A percentile compares a stretch with the other conserved stretches of the same genome.
These are phyloP conservation scores for Blastobotrys elegans DNA, from an alignment of 1,139 yeast genomes.

Conservation along the genomic window DNA sequence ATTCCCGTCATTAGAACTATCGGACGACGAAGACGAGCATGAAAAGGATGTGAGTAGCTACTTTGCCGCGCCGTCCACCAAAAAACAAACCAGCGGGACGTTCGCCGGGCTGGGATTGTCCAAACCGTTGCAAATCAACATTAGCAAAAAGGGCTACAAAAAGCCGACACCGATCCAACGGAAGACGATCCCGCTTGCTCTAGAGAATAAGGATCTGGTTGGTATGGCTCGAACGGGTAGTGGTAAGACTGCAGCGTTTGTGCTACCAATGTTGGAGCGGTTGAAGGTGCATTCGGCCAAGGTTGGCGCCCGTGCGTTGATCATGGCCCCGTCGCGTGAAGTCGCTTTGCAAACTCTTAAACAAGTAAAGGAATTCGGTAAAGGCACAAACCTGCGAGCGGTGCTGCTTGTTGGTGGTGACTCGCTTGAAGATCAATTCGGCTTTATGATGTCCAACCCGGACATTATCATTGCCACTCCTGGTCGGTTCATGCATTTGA, in stretches of 20 bases:
- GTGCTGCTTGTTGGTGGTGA: conserved; percentile 94
- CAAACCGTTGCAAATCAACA: conserved; percentile 61
- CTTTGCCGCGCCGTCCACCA: conserved; percentile 55
- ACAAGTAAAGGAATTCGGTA: conserved; percentile 82
- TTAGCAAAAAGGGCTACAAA: conserved; percentile 78
- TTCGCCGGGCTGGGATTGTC: conserved; percentile 90
- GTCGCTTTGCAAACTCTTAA: conserved; percentile 88
- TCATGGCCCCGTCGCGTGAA: conserved; percentile 90
- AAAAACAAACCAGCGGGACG: conserved; percentile 55
- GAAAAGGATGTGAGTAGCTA: conserved; percentile 41
- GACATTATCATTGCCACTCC: conserved; percentile 97
- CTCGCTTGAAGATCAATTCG: conserved; percentile 90
- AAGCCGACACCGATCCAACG: conserved; percentile 98
- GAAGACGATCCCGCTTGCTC: conserved; percentile 83
- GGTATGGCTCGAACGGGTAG: conserved; percentile 99
- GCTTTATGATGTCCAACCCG: conserved; percentile 88
- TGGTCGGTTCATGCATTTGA: conserved; percentile 91
- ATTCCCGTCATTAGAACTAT: conserved; percentile 59
- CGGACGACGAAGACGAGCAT: conserved; percentile 54
- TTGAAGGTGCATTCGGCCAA: conserved; percentile 78
- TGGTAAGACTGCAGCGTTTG: conserved; percentile 97
- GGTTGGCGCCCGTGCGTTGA: conserved; percentile 84
- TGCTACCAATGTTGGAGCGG: conserved; percentile 86
- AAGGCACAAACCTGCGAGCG: conserved; percentile 77
- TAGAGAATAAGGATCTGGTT: conserved; percentile 88